Percentiles rank a stretch among this genome's conserved stretches.
These are phyloP conservation scores for Tolypocladium sp. DNA, from an alignment of 2,329 filamentous ascomycete genomes.

Conservation along the genomic window DNA sequence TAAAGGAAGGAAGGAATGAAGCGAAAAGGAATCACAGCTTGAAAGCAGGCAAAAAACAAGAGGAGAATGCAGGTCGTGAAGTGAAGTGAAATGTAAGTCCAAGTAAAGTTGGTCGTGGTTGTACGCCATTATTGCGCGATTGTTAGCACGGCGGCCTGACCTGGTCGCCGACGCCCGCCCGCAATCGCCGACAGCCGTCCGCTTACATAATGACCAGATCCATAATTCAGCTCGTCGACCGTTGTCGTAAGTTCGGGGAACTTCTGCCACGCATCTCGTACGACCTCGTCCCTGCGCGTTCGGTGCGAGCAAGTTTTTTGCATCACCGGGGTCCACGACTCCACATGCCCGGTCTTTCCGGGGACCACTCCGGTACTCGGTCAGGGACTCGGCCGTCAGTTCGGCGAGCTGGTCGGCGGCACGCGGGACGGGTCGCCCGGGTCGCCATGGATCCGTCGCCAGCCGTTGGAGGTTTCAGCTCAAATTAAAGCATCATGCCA, in stretches of 20 bases:
- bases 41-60: background rate
- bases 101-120: background rate
- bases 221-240: background rate
- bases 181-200: background rate
- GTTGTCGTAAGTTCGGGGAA: background rate
- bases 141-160: background rate
- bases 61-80: background rate
- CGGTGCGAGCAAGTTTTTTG: background rate
- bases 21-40: background rate
- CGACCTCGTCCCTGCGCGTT: background rate
- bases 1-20: background rate
- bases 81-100: background rate
- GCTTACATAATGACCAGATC: background rate
- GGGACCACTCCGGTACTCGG: background rate
- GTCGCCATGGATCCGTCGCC: background rate
- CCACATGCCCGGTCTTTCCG: background rate
- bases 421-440: background rate
- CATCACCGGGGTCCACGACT: background rate
- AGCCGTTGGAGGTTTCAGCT: background rate
- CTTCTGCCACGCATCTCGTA: background rate
- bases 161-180: background rate
- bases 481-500: background rate
- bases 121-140: background rate
- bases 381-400: background rate
- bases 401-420: background rate